Base-by-base conservation (phyloP, 192 early-diverging fungal genomes). In the Obelidium mucronatum region DNA sequence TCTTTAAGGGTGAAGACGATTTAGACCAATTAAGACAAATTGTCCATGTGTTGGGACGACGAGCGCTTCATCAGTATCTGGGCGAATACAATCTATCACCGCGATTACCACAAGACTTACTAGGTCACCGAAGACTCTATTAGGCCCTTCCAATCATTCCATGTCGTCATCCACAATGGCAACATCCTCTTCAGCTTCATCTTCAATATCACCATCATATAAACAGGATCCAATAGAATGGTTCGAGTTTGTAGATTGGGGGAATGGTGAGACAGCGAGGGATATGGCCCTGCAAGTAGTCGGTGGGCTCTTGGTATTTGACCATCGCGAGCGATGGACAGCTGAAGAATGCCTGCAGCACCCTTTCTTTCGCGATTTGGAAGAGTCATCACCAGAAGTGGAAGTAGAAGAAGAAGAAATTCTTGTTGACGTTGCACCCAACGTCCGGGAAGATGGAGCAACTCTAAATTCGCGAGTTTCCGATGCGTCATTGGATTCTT, bases 1-100 rank as follows among this genome's bases (percentile, higher is more conserved):
- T 86, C 33, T 86, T 86, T 60, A 44, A 66, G 6, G 84, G 84
- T 8, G 70, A 80, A 24, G 66, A 74, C 54, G 81, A 84, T 59
- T 33, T 60, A 28, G 82, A 86, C 61, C 84, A 86, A 65, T 67
- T 86, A 5, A n/a, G 64, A 35, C 36, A 40, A 0, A 86, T 86
- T 61, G 58, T 60, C n/a, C 2, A 42, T n/a, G 78, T 83, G 1
- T 77, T 86, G 2, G 84, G 83, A 42, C 58, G 67, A 1, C 39
- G 70, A 3, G 81, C 83, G 11, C 73, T 85, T 19, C n/a, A 67
- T n/a, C 61, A 36, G 6, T 83, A 85, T 60, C 51, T 77, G 54
- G 24, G 40, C 24, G 74, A 71, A 31, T 78, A 78, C 62, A 28
- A 55, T 24, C 67, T 81, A 5, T n/a, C 39, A 15, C 66, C 66